Conservation (phyloP, 2,329 filamentous ascomycete species). For the Botrytis medusae region DNA sequence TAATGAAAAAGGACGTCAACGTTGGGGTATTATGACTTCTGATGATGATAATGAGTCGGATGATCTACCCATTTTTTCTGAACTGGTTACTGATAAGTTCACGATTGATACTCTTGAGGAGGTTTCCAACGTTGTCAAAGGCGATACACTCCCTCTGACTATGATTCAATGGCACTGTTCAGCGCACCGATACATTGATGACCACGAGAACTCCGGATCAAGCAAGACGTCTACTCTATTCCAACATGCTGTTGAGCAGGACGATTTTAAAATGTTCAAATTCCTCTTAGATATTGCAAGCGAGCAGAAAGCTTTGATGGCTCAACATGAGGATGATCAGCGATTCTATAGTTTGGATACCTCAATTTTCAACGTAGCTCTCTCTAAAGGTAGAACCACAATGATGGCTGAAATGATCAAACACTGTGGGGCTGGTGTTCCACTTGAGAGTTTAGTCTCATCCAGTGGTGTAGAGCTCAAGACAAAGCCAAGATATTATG, state of each 20-base stretch:
- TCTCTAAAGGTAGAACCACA: conserved; percentile 51
- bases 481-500: conserved; percentile 70
- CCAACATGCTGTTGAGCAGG: conserved; percentile 29
- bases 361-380: conserved; percentile 46
- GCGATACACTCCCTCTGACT: conserved; percentile 53
- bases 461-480: conserved; percentile 62
- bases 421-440: conserved; percentile 65
- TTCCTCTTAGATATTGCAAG: conserved; percentile 34
- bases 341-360: conserved; percentile 38
- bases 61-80: conserved; percentile 49
- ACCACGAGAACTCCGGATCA: conserved; percentile 31
- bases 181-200: conserved; percentile 35
- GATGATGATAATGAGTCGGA: conserved; percentile 34
- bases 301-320: conserved; percentile 33
- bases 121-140: conserved; percentile 67
- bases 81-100: conserved; percentile 64
- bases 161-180: conserved; percentile 49
- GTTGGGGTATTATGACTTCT: conserved; percentile 49
- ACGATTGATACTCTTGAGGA: conserved; percentile 76
- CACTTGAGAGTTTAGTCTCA: conserved; percentile 65
- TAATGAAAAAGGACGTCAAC: conserved; percentile 26
- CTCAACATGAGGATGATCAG: conserved; percentile 31
- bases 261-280: conserved; percentile 36
- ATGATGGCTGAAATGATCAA: conserved; percentile 65
- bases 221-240: conserved; percentile 6